These are phyloP conservation scores for Nitzschia putrida DNA, from an alignment of 108 stramenopile genomes.

Conservation along the genomic window DNA sequence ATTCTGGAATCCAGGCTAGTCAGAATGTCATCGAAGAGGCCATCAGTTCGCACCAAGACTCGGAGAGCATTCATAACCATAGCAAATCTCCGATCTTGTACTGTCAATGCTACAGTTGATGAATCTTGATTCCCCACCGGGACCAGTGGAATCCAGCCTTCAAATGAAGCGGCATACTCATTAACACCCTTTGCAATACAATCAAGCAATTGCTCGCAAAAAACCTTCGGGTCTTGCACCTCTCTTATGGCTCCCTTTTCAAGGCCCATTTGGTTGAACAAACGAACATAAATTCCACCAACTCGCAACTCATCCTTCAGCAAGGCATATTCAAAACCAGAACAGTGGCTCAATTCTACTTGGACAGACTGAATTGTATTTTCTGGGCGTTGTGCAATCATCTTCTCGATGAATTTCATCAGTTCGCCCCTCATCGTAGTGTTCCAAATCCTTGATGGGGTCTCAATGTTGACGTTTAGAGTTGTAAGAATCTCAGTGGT, in stretches of 20 bases:
- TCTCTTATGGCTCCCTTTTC: slow-evolving; percentile 52
- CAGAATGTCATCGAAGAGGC: slow-evolving; percentile 55
- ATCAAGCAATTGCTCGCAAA: slow-evolving; percentile 45
- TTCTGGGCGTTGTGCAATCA: slow-evolving; percentile 42
- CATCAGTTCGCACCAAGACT: slow-evolving; percentile 44
- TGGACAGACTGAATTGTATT: slow-evolving; percentile 25
- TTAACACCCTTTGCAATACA: slow-evolving; percentile 47
- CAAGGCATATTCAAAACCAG: slow-evolving; percentile 43
- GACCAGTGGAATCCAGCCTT: slow-evolving; percentile 11
- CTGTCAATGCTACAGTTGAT: neutral
- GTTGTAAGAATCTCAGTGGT: slow-evolving; percentile 56
- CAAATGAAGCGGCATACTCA: slow-evolving; percentile 23
- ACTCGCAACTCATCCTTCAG: slow-evolving; percentile 61
- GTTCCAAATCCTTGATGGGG: slow-evolving; percentile 72
- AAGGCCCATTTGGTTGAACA: slow-evolving; percentile 59
- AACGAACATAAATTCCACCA: slow-evolving; percentile 69
- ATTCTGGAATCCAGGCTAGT: slow-evolving; percentile 15
- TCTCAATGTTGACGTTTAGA: slow-evolving; percentile 67
- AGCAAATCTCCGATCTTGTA: slow-evolving; percentile 43
- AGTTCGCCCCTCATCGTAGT: slow-evolving; percentile 69
- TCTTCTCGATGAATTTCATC: slow-evolving; percentile 35
- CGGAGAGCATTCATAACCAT: slow-evolving; percentile 47
- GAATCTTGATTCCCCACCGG: neutral
- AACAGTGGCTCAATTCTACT: slow-evolving; percentile 34
- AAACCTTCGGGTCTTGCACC: slow-evolving; percentile 41